Percentiles rank a stretch among this genome's conserved stretches.
Conservation (phyloP, 768 basidiomycete species). For the Trametes maxima region DNA sequence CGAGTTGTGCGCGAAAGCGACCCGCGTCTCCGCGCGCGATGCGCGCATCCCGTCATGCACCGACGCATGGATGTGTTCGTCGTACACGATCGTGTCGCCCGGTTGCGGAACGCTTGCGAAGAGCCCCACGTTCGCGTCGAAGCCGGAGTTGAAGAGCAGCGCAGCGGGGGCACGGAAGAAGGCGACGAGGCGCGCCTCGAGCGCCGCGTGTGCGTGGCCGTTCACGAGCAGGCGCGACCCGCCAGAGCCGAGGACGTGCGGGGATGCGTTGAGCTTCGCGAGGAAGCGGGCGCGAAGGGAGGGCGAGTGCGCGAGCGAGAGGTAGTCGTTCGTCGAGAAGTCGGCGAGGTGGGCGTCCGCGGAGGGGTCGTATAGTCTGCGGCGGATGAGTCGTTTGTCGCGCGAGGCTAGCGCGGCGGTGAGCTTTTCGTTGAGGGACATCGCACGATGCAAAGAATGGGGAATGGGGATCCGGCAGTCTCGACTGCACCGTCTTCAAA, state of each 20-base stretch:
- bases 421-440: slow-evolving; percentile 44
- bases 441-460: not conserved
- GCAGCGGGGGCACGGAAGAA: slow-evolving; percentile 69
- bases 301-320: slow-evolving; percentile 70
- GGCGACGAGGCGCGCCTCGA: slow-evolving; percentile 67
- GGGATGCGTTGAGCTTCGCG: slow-evolving; percentile 46
- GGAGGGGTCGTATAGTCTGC: slow-evolving; percentile 62
- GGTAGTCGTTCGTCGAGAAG: slow-evolving; percentile 93
- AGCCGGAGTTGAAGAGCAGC: slow-evolving; percentile 90
- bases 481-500: too few species aligned
- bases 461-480: not conserved
- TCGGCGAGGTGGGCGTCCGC: slow-evolving; percentile 52
- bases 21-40: slow-evolving; percentile 43
- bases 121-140: slow-evolving; percentile 89
- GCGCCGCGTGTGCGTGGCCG: slow-evolving; percentile 62
- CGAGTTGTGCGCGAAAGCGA: slow-evolving; percentile 76
- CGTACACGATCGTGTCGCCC: slow-evolving; percentile 77
- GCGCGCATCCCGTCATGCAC: slow-evolving; percentile 90
- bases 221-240: slow-evolving; percentile 88
- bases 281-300: slow-evolving; percentile 63
- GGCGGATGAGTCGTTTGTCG: slow-evolving; percentile 65
- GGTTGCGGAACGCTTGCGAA: slow-evolving; percentile 79
- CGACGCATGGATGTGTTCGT: slow-evolving; percentile 88
- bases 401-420: slow-evolving; percentile 61
- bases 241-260: slow-evolving; percentile 79